Conservation (phyloP, 176 grass and related monocot genomes). For the Zoysia japonica region DNA sequence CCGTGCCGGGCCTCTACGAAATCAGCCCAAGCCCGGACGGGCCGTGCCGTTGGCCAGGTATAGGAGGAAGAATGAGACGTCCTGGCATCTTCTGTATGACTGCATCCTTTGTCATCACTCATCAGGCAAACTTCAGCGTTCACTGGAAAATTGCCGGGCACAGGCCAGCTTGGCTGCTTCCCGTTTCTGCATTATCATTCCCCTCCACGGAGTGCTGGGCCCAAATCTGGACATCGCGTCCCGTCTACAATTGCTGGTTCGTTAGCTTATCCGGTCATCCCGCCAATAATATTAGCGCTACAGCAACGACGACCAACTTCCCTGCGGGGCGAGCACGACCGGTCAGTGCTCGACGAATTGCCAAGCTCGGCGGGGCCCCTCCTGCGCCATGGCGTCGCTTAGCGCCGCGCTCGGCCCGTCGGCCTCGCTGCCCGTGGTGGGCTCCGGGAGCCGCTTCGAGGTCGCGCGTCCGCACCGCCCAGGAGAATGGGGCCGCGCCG, state of each 20-base stretch:
- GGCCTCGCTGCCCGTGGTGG: conserved; percentile 7
- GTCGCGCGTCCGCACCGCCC: neutral
- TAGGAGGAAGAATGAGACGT: too few species aligned
- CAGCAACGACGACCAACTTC: neutral
- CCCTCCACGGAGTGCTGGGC: neutral
- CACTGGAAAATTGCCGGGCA: conserved; percentile 84
- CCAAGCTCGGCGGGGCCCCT: neutral
- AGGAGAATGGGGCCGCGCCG: neutral
- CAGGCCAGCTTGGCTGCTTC: conserved; percentile 43
- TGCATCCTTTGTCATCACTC: conserved; percentile 17
- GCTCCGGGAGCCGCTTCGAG: neutral
- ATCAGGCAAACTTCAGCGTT: conserved; percentile 81
- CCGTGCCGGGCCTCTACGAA: too few species aligned
- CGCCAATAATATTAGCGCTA: neutral
- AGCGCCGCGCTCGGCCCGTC: neutral
- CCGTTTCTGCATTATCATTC: conserved; percentile 2
- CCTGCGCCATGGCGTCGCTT: conserved; percentile 37
- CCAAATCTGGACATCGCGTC: neutral
- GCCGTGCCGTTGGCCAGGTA: too few species aligned
- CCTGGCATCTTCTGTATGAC: conserved; percentile 96
- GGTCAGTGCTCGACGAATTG: conserved; percentile 59
- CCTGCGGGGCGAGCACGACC: neutral
- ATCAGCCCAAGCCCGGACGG: too few species aligned
- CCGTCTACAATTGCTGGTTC: neutral
- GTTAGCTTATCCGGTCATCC: neutral